These are phyloP conservation scores for Alternaria angustiovoidea DNA, from an alignment of 2,329 filamentous ascomycete species.

Conservation along the genomic window DNA sequence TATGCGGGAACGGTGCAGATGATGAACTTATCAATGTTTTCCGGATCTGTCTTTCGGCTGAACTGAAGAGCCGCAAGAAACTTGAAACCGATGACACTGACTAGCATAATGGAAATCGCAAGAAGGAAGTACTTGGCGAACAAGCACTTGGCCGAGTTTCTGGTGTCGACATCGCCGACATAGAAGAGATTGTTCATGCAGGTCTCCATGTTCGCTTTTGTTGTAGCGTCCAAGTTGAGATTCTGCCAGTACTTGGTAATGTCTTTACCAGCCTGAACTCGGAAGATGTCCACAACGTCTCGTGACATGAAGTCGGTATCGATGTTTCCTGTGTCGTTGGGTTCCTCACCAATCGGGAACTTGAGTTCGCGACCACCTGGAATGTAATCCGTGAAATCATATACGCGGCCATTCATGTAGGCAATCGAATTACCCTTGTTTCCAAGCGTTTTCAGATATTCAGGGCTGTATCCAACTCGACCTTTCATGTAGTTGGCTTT, in stretches of 20 bases:
- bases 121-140: conserved; percentile 92
- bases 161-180: conserved; percentile 87
- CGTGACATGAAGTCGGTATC: conserved; percentile 83
- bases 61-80: conserved; percentile 97
- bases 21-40: conserved; percentile 97
- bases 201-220: conserved; percentile 74
- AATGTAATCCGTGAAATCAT: conserved; percentile 87
- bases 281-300: conserved; percentile 78
- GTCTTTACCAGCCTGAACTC: conserved; percentile 76
- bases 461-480: conserved; percentile 79
- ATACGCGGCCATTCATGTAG: conserved; percentile 80
- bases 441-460: conserved; percentile 77
- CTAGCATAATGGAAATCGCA: conserved; percentile 81
- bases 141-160: conserved; percentile 82
- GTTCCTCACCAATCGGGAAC: conserved; percentile 61
- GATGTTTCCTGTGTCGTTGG: conserved; percentile 38
- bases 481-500: conserved; percentile 85
- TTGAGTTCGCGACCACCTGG: conserved; percentile 74
- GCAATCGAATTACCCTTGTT: conserved; percentile 73
- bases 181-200: conserved; percentile 97
- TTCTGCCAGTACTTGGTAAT: conserved; percentile 83
- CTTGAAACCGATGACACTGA: conserved; percentile 88
- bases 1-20: conserved; percentile 98
- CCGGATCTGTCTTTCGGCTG: conserved; percentile 85
- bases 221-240: conserved; percentile 64